Evolutionary conservation across 176 grass and related monocot species (phyloP).

Genomic region (Cenchrus fungigraminus): DNA sequence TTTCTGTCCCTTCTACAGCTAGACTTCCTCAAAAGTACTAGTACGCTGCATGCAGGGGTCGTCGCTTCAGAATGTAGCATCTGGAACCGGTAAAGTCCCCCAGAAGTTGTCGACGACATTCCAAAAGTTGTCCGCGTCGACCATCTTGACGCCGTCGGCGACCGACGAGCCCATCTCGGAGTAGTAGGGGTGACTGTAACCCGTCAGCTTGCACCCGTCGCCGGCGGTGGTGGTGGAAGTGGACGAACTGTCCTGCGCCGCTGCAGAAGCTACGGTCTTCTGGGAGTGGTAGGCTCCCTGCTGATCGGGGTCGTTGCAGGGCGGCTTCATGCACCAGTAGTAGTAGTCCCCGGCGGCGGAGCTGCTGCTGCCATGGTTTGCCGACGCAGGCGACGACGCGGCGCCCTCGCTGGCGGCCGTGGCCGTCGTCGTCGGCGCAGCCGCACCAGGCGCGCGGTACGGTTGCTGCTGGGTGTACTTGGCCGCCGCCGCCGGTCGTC

Average conservation of each 20-base stretch:
- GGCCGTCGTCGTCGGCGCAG: neutral
- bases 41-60: neutral
- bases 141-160: constrained; percentile 5
- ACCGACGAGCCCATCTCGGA: neutral
- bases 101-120: constrained; percentile 57
- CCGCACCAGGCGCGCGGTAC: neutral
- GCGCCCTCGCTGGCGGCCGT: neutral
- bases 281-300: neutral
- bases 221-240: neutral
- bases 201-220: constrained; percentile 13
- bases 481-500: neutral
- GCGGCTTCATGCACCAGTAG: constrained; percentile 1
- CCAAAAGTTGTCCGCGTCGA: constrained; percentile 18
- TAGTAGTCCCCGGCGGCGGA: neutral
- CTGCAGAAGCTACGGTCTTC: no score
- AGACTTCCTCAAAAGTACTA: neutral
- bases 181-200: constrained; percentile 3
- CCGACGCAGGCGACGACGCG: neutral
- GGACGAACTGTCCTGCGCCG: constrained; percentile 4
- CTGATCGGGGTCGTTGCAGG: neutral
- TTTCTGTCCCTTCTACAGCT: neutral
- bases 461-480: neutral
- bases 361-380: no score
- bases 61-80: neutral
- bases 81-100: constrained; percentile 21